A percentile compares a stretch with the other conserved stretches of the same genome.
These are phyloP conservation scores for Nemania diffusa DNA, from an alignment of 2,329 filamentous ascomycete species.

Conservation along the genomic window DNA sequence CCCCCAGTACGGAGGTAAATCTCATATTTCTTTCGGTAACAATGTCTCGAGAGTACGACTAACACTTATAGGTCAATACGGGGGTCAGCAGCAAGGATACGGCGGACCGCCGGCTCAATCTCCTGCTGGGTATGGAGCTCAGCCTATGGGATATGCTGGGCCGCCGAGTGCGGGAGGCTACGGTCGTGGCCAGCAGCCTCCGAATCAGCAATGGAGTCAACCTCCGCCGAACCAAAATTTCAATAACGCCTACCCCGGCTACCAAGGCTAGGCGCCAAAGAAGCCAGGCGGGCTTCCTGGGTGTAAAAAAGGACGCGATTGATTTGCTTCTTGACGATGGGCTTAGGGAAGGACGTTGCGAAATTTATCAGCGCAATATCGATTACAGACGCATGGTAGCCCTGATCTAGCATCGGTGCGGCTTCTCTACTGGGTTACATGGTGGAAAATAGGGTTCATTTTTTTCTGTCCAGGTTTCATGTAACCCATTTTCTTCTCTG, in stretches of 20 bases:
- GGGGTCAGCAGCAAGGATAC: slow-evolving; percentile 75
- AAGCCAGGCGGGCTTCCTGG: slow-evolving; percentile 14
- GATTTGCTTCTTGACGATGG: slow-evolving; percentile 30
- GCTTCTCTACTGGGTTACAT: slow-evolving; percentile 22
- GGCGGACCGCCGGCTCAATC: slow-evolving; percentile 70
- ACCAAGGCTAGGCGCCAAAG: slow-evolving; percentile 63
- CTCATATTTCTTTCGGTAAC: slow-evolving; percentile 37
- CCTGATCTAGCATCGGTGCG: slow-evolving; percentile 27
- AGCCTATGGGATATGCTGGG: slow-evolving; percentile 76
- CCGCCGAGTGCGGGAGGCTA: slow-evolving; percentile 84
- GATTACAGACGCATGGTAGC: slow-evolving; percentile 30
- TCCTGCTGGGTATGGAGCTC: slow-evolving; percentile 70
- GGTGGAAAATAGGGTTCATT: slow-evolving; percentile 31
- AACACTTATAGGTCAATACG: slow-evolving; percentile 61
- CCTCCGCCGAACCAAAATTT: slow-evolving; percentile 65
- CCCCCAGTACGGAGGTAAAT: slow-evolving; percentile 89
- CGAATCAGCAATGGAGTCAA: slow-evolving; percentile 66
- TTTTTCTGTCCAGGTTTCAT: slow-evolving; percentile 42
- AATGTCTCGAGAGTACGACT: slow-evolving; percentile 38
- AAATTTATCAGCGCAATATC: slow-evolving; percentile 29
- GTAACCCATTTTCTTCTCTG: slow-evolving; percentile 45
- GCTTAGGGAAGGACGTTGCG: slow-evolving; percentile 31
- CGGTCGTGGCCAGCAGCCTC: slow-evolving; percentile 76
- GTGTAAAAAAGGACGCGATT: slow-evolving; percentile 31
- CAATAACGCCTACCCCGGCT: slow-evolving; percentile 71